These are phyloP conservation scores for Platismatia glauca DNA, from an alignment of 495 filamentous ascomycete species.

Conservation along the genomic window DNA sequence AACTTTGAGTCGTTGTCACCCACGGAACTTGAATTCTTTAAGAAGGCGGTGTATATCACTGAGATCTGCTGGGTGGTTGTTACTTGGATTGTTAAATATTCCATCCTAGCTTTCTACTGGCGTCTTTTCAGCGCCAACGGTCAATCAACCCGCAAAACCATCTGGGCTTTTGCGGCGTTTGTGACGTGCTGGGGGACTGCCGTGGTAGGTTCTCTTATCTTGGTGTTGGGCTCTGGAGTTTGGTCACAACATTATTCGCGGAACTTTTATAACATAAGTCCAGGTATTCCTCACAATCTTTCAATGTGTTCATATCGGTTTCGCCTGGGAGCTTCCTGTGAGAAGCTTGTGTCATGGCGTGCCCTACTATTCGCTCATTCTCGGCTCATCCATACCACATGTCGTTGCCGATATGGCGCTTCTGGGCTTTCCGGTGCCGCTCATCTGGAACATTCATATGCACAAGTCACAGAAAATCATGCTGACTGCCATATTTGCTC, in stretches of 20 bases:
- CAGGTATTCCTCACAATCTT: conserved; percentile 30
- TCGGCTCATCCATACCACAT: conserved; percentile 24
- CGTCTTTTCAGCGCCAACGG: conserved; percentile 30
- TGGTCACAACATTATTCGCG: not conserved
- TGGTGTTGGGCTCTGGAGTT: no score
- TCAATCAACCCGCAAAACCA: conserved; percentile 13
- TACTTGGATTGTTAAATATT: conserved; percentile 30
- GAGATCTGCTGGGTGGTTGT: conserved; percentile 24
- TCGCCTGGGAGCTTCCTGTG: conserved; percentile 22
- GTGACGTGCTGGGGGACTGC: conserved; percentile 18
- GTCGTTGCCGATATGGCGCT: conserved; percentile 32
- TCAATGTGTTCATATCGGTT: conserved; percentile 27
- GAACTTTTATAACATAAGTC: not conserved
- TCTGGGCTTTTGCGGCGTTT: conserved; percentile 27
- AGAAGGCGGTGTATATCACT: not conserved
- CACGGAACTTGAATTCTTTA: not conserved
- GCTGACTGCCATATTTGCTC: conserved; percentile 16
- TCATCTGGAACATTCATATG: conserved; percentile 33
- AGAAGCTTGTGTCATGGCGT: conserved; percentile 21
- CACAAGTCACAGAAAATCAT: conserved; percentile 28
- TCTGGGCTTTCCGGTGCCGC: conserved; percentile 35
- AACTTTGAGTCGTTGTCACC: not conserved
- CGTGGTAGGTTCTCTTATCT: not conserved
- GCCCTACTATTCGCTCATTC: conserved; percentile 16
- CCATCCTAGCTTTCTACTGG: conserved; percentile 36